phyloP scores from a whole-genome alignment of 495 filamentous ascomycete species.

The Penicillium malachiteum region DNA sequence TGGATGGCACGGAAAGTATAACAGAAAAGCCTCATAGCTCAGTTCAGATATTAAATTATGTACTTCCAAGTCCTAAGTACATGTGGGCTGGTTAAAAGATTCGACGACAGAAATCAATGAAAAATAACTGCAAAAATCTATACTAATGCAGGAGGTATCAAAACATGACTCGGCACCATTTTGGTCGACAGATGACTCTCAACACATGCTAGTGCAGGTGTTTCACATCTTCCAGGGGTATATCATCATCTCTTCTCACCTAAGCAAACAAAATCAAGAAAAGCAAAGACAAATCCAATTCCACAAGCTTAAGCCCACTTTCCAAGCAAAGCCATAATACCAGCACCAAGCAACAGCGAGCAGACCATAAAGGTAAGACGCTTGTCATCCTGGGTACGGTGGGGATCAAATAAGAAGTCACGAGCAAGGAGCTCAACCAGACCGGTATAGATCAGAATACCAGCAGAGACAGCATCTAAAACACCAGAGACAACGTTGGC shows the following conservation, averaged over 20 bases:
- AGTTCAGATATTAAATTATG: not conserved
- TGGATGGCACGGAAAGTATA: not conserved
- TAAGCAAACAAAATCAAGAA: not conserved
- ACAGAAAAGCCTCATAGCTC: not conserved
- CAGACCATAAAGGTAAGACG: constrained; percentile 38
- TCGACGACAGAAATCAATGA: not conserved
- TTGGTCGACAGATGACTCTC: too few relatives aligned
- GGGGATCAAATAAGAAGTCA: constrained; percentile 43
- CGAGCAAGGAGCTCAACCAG: constrained; percentile 40
- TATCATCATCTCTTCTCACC: not conserved
- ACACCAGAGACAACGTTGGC: constrained; percentile 40
- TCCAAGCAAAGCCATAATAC: constrained; percentile 39
- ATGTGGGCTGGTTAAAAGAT: not conserved
- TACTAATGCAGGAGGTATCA: too few relatives aligned
- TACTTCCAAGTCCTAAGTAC: not conserved
- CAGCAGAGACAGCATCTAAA: constrained; percentile 38
- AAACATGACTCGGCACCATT: too few relatives aligned
- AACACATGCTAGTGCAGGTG: too few relatives aligned
- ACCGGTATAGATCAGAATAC: constrained; percentile 43
- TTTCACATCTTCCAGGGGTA: not conserved
- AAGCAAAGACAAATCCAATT: not conserved
- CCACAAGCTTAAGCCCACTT: constrained; percentile 34
- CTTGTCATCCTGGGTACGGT: constrained; percentile 32
- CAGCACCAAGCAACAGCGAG: constrained; percentile 33
- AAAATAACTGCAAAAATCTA: too few relatives aligned